Evolutionary conservation across 2,329 filamentous ascomycete species (phyloP), one percentile per base, ranked within the genome.

Genomic region (Moelleriella libera): DNA sequence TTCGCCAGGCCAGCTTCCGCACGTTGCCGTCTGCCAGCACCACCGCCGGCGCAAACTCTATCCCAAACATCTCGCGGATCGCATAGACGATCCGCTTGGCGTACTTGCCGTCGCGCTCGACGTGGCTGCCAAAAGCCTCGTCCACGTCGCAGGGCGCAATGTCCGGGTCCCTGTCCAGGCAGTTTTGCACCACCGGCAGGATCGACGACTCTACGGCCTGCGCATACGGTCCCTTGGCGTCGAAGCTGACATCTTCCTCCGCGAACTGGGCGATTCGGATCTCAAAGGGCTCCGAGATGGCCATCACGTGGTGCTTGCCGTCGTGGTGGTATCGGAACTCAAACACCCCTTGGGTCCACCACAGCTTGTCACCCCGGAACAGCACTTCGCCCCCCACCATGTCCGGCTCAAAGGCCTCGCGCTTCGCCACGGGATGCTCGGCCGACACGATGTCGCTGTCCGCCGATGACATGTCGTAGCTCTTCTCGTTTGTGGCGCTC

Each of bases 301-400:
- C 80, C 85, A 98, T 92, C 59, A 94, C 89, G 54, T 85, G 87
- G 66, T 98, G 88, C 57, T 84, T 85, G 48, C 88, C 88, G 55
- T 87, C 83, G 65, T 98, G 92, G 65, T 98, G 92, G 66, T 96
- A 96, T 41, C 92, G 82, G 70, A 98, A 94, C 60, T 98, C 92
- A 59, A 95, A 98, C 3, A 94, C 85, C 47, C 92, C 92, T 51
- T 90, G 85, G 0, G 85, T 94, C 92, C 92, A 98, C 83, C 88
- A 98, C 2, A 96, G 75, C 67, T 94, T 95, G 68, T 97, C 89
- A 44, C 92, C 89, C 8, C 82, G 73, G 60, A 98, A 97, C 10
- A 87, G 65, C 58, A 97, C 82, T 61, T 95, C 88, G 42, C 92
- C 92, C 10, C 77, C 74, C 4, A 87, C 76, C 53, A 82, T 73